Base-by-base conservation (phyloP, 2,329 filamentous ascomycete genomes). In the Fusarium circinatum region DNA sequence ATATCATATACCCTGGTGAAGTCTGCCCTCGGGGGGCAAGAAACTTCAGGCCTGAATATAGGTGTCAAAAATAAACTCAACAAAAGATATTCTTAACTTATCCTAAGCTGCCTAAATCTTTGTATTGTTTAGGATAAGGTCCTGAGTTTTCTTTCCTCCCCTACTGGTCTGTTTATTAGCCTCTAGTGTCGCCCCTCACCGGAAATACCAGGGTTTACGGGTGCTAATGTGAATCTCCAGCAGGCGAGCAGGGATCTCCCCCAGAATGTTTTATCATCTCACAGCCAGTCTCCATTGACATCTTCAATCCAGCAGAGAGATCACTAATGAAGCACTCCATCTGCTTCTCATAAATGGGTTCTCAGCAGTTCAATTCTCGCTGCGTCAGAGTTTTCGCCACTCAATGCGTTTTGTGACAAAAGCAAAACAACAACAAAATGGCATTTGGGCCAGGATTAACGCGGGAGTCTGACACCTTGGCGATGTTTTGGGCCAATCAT, bases 381-480 rank as follows among this genome's bases (percentile, higher is more conserved):
- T 32, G 47, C n/a, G 26, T 32, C 17, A 26, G 11, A 22, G 8
- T n/a, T 42, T 30, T 38, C 30, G 22, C 24, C 22, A 60, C 42
- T 34, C 42, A 54, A 59, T 49, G 60, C 15, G 47, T 55, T 56
- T 67, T 20, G 11, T 4, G 24, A 5, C 32, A 74, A 39, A 49
- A 56, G 59, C 47, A 63, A 72, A 48, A 34, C 34, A 48, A 34
- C 39, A 42, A 52, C 28, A 22, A 58, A 48, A 55, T 34, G 17
- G 36, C 45, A 42, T 17, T 9, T 26, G 34, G 51, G 7, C 58
- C 22, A 42, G 71, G 58, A 54, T 74, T 11, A 63, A n/a, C 45
- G 48, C 18, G 48, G 60, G 36, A 62, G 58, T 62, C 65, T 70
- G 68, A 65, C 60, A 69, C 52, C 68, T 66, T 70, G 57, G 68